Conservation (phyloP, 2,329 filamentous ascomycete species). For the Trichoderma afroharzianum region DNA sequence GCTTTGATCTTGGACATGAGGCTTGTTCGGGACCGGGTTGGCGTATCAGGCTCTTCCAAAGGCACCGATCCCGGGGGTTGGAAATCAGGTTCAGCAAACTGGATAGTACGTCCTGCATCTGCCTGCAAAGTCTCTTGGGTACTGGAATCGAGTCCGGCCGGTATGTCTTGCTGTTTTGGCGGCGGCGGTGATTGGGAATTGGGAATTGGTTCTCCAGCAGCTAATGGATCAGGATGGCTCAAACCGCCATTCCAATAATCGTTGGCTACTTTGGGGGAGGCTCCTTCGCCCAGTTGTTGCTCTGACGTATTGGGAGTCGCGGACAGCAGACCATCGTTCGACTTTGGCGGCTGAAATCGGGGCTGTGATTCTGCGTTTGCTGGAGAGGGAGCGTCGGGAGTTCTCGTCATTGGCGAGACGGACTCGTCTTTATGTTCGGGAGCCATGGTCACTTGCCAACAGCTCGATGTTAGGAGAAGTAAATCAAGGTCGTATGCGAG, state of each 20-base stretch:
- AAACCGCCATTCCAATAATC: conserved; percentile 23
- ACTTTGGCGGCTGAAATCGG: conserved; percentile 9
- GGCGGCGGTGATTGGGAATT: background rate
- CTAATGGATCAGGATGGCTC: conserved; percentile 14
- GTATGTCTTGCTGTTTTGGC: background rate
- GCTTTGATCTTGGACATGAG: conserved; percentile 78
- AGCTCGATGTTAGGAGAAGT: background rate
- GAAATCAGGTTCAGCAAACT: conserved; percentile 62
- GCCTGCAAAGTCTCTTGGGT: background rate
- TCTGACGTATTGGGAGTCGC: background rate
- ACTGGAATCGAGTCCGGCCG: background rate
- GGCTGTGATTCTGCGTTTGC: conserved; percentile 14
- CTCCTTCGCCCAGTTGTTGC: background rate
- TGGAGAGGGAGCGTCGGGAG: conserved; percentile 18
- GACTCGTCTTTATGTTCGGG: conserved; percentile 18
- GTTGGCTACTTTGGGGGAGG: background rate
- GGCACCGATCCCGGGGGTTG: conserved; percentile 57
- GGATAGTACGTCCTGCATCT: conserved; percentile 58
- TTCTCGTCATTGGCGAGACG: conserved; percentile 21
- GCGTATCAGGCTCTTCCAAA: conserved; percentile 61
- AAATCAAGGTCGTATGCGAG: background rate
- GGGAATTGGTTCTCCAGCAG: background rate
- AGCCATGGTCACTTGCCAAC: conserved; percentile 10
- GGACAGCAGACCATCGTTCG: conserved; percentile 17
- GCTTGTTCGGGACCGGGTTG: conserved; percentile 58